These are phyloP conservation scores for Xylariaceae sp. DNA, from an alignment of 2,329 filamentous ascomycete species.

Conservation along the genomic window DNA sequence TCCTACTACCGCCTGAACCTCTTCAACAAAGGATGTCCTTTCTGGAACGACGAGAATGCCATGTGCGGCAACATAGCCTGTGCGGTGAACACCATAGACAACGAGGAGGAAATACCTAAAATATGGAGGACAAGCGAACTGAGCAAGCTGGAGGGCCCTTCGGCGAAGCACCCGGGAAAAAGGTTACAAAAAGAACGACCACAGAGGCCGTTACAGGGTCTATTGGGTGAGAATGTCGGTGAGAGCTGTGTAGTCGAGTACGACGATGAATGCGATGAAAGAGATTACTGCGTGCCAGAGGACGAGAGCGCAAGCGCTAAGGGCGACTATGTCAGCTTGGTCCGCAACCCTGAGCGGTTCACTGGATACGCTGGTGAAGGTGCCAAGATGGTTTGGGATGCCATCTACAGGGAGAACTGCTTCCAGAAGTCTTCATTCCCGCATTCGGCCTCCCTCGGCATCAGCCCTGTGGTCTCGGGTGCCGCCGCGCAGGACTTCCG, in stretches of 20 bases:
- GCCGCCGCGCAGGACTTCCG: constrained; percentile 64
- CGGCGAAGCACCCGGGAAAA: constrained; percentile 83
- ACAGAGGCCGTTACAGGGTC: constrained; percentile 75
- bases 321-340: constrained; percentile 93
- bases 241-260: constrained; percentile 98
- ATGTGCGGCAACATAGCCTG: constrained; percentile 98
- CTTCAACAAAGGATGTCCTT: constrained; percentile 92
- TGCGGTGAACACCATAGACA: constrained; percentile 91
- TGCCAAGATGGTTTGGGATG: constrained; percentile 90
- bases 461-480: constrained; percentile 46
- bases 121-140: constrained; percentile 92
- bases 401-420: constrained; percentile 96
- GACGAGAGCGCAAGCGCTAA: constrained; percentile 85
- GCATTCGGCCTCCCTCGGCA: constrained; percentile 58
- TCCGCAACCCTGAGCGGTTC: constrained; percentile 93
- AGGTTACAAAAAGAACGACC: constrained; percentile 71
- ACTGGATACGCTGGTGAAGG: constrained; percentile 89
- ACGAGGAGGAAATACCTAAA: constrained; percentile 88
- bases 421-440: constrained; percentile 73
- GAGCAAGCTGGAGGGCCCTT: constrained; percentile 88
- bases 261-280: constrained; percentile 94
- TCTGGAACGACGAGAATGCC: constrained; percentile 90
- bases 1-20: constrained; percentile 95
- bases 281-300: constrained; percentile 95
- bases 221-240: constrained; percentile 81